Evolutionary conservation across 2,329 filamentous ascomycete species (phyloP).

Genomic region (Aspergillus tanneri): DNA sequence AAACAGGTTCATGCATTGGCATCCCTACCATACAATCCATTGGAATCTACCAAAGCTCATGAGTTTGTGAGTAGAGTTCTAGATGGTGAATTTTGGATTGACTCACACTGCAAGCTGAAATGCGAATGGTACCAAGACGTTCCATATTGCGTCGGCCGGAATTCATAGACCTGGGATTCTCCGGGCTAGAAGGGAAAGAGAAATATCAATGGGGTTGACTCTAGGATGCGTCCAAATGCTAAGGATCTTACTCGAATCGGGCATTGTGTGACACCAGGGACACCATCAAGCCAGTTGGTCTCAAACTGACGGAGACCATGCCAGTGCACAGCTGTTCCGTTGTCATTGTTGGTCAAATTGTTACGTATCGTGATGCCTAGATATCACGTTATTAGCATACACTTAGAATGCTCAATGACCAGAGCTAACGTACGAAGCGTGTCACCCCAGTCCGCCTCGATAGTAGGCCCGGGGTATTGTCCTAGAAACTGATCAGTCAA

Average conservation of each 20-base stretch:
- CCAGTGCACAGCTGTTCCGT: constrained; percentile 21
- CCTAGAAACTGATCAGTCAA: constrained; percentile 4
- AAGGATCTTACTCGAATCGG: no score
- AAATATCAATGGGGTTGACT: no score
- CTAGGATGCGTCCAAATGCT: no score
- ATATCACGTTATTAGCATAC: no score
- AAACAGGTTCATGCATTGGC: no score
- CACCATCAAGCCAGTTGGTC: constrained; percentile 28
- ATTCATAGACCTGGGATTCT: constrained; percentile 33
- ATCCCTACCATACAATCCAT: no score
- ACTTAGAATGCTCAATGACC: no score
- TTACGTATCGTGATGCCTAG: neutral
- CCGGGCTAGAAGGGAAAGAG: constrained; percentile 36
- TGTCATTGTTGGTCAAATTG: neutral
- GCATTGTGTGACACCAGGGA: constrained; percentile 31
- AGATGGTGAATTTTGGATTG: no score
- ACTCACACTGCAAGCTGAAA: constrained; percentile 31
- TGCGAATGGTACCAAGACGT: constrained; percentile 31
- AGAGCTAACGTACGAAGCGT: no score
- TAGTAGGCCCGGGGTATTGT: constrained; percentile 4
- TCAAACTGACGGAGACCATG: constrained; percentile 29
- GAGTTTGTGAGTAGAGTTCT: no score
- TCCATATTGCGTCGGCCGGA: constrained; percentile 34
- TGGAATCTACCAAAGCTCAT: no score
- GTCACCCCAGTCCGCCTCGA: constrained; percentile 10